Conservation (phyloP, 1,284 basidiomycete species). For the Exobasidium rhododendri region DNA sequence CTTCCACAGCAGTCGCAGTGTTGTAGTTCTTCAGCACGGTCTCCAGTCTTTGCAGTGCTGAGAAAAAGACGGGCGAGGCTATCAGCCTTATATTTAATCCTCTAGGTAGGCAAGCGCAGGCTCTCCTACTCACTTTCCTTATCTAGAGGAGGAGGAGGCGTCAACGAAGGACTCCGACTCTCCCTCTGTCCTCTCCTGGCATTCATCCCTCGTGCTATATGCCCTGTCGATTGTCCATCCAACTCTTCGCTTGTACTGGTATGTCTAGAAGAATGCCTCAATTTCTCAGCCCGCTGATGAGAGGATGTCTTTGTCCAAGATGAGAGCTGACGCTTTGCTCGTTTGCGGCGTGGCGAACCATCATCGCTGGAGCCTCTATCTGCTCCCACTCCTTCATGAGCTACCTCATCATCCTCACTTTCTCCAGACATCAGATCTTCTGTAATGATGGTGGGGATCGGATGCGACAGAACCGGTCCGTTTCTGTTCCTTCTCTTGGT, state of each 20-base stretch:
- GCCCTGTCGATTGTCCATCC: background rate
- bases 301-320: background rate
- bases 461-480: background rate
- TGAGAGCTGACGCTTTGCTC: background rate
- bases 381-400: background rate
- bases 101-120: too few species aligned
- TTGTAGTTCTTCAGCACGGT: background rate
- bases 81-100: too few species aligned
- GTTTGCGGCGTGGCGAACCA: background rate
- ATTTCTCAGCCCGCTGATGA: background rate
- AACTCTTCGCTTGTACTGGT: background rate
- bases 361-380: background rate
- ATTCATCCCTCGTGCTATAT: background rate
- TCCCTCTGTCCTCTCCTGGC: background rate
- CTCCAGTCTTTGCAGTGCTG: background rate
- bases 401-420: slow-evolving; percentile 1
- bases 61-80: background rate
- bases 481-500: background rate
- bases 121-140: background rate
- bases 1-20: background rate
- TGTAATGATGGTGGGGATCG: background rate
- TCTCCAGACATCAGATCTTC: background rate
- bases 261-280: background rate
- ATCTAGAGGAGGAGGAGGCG: background rate
- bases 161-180: background rate